Conservation (phyloP, 306 rosid genomes). For the Notholithocarpus densiflorus region DNA sequence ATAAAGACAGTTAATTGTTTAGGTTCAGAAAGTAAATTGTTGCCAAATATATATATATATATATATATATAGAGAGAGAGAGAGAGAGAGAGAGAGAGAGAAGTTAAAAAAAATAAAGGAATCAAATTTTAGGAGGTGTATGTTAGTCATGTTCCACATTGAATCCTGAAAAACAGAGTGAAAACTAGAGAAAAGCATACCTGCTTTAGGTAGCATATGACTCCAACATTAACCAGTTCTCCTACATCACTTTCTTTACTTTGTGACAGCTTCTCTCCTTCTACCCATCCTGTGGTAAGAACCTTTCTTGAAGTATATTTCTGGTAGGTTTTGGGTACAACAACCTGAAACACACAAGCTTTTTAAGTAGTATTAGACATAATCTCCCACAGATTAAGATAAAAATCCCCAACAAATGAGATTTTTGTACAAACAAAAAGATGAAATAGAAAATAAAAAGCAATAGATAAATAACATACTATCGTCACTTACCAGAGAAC, state of each 20-base stretch:
- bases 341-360: constrained; percentile 58
- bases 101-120: background rate
- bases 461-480: background rate
- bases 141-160: background rate
- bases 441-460: background rate
- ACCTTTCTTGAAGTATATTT: constrained; percentile 95
- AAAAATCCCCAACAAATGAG: background rate
- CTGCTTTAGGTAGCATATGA: constrained; percentile 98
- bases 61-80: too few species aligned
- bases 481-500: background rate
- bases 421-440: background rate
- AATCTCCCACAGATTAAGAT: constrained; percentile 3
- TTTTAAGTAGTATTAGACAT: constrained; percentile 26
- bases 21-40: background rate
- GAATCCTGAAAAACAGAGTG: background rate
- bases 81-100: background rate
- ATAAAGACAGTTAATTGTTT: background rate
- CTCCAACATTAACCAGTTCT: constrained; percentile 94
- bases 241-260: constrained; percentile 97
- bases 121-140: background rate
- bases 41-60: too few species aligned
- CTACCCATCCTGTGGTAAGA: constrained; percentile 91
- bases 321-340: constrained; percentile 77
- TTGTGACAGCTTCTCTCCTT: constrained; percentile 93
- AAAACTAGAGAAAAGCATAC: constrained; percentile 30